Percentiles rank a stretch among this genome's conserved stretches.
These are phyloP conservation scores for Dothidotthia symphoricarpi DNA, from an alignment of 2,329 filamentous ascomycete species.

Conservation along the genomic window DNA sequence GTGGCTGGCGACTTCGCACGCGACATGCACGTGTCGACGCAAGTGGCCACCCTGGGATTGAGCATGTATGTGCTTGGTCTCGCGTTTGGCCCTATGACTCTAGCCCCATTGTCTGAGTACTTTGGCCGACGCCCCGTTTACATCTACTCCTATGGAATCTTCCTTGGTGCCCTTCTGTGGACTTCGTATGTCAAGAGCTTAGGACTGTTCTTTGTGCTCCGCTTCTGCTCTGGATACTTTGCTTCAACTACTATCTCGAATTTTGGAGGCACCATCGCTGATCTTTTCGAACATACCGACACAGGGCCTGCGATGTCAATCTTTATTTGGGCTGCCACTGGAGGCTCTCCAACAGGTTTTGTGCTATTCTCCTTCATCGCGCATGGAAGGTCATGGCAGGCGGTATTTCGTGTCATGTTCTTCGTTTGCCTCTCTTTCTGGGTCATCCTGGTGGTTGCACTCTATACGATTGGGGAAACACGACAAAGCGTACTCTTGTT, in stretches of 20 bases:
- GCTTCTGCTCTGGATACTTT: constrained; percentile 49
- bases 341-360: constrained; percentile 48
- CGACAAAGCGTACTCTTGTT: constrained; percentile 47
- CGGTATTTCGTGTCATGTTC: constrained; percentile 50
- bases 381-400: constrained; percentile 45
- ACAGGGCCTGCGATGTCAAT: constrained; percentile 45
- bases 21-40: constrained; percentile 43
- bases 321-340: constrained; percentile 50
- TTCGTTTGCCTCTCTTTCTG: constrained; percentile 47
- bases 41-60: constrained; percentile 47
- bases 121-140: constrained; percentile 48
- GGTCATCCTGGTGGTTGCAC: constrained; percentile 43
- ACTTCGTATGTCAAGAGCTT: constrained; percentile 47
- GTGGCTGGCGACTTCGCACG: constrained; percentile 43
- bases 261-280: constrained; percentile 48
- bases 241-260: constrained; percentile 43
- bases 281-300: constrained; percentile 46
- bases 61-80: constrained; percentile 50
- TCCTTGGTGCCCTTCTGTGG: constrained; percentile 45
- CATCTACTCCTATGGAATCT: constrained; percentile 45
- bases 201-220: constrained; percentile 44
- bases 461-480: constrained; percentile 45
- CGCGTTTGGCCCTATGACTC: constrained; percentile 42
- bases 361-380: constrained; percentile 50
- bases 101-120: constrained; percentile 41